Conservation (phyloP, 495 filamentous ascomycete species). For the Penicillium alfredii region DNA sequence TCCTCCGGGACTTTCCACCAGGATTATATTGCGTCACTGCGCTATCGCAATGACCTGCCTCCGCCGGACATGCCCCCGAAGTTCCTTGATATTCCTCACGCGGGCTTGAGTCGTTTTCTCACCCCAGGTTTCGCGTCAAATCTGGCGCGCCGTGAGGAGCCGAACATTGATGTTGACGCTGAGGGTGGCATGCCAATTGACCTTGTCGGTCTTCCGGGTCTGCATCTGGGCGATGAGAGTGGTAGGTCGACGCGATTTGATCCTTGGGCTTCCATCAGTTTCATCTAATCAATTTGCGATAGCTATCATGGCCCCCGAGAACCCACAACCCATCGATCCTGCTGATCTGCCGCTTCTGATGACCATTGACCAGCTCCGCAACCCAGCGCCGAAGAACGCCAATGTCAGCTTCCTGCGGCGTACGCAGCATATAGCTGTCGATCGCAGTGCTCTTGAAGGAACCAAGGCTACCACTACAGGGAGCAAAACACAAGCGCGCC, state of each 20-base stretch:
- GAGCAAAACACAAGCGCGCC: conserved; percentile 32
- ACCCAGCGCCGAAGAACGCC: conserved; percentile 62
- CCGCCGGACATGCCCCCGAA: conserved; percentile 91
- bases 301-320: conserved; percentile 77
- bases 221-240: conserved; percentile 93
- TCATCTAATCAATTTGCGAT: conserved; percentile 10
- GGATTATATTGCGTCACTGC: conserved; percentile 91
- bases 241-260: conserved; percentile 52
- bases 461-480: conserved; percentile 31
- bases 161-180: conserved; percentile 94
- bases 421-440: conserved; percentile 90
- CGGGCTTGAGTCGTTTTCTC: conserved; percentile 82
- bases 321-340: conserved; percentile 65
- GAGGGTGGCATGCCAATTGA: conserved; percentile 97
- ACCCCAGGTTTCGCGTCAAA: conserved; percentile 81
- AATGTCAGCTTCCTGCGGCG: conserved; percentile 88
- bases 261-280: neutral
- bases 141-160: conserved; percentile 80
- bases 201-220: conserved; percentile 84
- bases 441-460: conserved; percentile 39
- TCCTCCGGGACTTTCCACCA: conserved; percentile 69
- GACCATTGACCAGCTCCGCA: conserved; percentile 72
- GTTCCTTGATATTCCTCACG: conserved; percentile 91
- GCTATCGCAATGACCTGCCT: conserved; percentile 91
- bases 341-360: conserved; percentile 75